Base-by-base conservation (phyloP, 2,329 filamentous ascomycete genomes). In the Cladophialophora carrionii region DNA sequence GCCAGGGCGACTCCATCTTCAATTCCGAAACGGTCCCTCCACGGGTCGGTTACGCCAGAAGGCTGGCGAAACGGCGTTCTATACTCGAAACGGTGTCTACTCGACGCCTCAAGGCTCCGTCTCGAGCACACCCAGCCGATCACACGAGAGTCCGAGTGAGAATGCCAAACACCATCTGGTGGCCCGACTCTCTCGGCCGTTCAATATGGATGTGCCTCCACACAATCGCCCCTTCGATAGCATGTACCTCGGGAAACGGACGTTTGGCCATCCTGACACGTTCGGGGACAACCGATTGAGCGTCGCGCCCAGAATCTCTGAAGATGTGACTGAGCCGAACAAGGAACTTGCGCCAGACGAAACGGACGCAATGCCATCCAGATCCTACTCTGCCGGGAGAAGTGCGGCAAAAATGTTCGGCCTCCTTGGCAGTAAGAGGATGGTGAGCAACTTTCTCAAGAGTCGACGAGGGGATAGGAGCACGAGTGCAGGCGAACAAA, bases 381-480 rank as follows among this genome's bases (percentile, higher is more conserved):
- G 57, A 41, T 58, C 64, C 5, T 56, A 59, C n/a, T 51, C 58
- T n/a, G 49, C 51, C 7, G 53, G 49, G 10, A 53, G 63, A 54
- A 62, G 57, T 56, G 61, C 67, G 17, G 63, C 64, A 20, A 69
- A 67, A 53, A 51, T 68, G 32, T 41, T 58, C 20, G 59, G 65
- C 3, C 32, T 67, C 31, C 57, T 67, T 46, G 59, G 62, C 24
- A 69, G 68, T 29, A 71, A 70, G 51, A 63, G 71, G 10, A 71
- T 72, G 69, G 71, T 72, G 22, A 72, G 71, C 63, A 71, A 69
- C 53, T 72, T 72, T 55, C 61, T 72, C 57, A 71, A 65, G 57
- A 72, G 69, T 32, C 67, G 67, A 20, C 57, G 58, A 43, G 57
- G 14, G 17, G 56, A 62, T 20, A 61, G 55, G 43, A 62, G 52